Evolutionary conservation across 1,284 basidiomycete genomes (phyloP).

Genomic region (Cystobasidium sp.): DNA sequence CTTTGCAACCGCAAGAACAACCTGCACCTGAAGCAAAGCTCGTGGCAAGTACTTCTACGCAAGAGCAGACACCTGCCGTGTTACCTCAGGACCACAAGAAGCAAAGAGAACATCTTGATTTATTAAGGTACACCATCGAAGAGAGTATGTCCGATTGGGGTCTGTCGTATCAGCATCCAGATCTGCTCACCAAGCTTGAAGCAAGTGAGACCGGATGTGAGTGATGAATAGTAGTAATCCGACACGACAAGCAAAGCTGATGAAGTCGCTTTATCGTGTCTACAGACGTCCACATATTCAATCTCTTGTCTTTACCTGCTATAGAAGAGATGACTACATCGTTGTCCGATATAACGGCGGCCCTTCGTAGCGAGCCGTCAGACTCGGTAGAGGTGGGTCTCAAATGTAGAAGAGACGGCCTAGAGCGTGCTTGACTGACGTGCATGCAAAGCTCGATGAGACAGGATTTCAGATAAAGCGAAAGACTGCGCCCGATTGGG

Average conservation of each 20-base stretch:
- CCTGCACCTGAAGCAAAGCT: neutral
- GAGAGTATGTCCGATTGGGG: conserved; percentile 40
- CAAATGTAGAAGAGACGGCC: neutral
- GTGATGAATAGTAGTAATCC: neutral
- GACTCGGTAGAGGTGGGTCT: conserved; percentile 45
- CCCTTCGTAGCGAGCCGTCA: conserved; percentile 33
- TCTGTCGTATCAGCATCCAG: conserved; percentile 28
- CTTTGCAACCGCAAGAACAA: neutral
- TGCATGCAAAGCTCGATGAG: conserved; percentile 44
- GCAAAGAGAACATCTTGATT: neutral
- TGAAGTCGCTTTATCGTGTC: neutral
- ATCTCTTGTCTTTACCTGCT: conserved; percentile 41
- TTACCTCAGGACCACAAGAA: neutral
- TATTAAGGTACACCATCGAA: conserved; percentile 15
- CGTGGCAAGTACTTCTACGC: conserved; percentile 8
- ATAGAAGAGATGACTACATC: conserved; percentile 43
- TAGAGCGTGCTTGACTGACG: neutral
- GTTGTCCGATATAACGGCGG: conserved; percentile 47
- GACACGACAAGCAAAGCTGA: neutral
- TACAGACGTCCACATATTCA: conserved; percentile 45
- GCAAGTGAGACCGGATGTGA: conserved; percentile 15
- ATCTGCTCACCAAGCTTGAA: conserved; percentile 22
- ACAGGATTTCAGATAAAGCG: conserved; percentile 46
- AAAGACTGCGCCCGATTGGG: conserved; percentile 21
- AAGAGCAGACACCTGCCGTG: neutral